These are phyloP conservation scores for Chrysosphaeria jannelii DNA, from an alignment of 2,329 filamentous ascomycete genomes.

Conservation along the genomic window DNA sequence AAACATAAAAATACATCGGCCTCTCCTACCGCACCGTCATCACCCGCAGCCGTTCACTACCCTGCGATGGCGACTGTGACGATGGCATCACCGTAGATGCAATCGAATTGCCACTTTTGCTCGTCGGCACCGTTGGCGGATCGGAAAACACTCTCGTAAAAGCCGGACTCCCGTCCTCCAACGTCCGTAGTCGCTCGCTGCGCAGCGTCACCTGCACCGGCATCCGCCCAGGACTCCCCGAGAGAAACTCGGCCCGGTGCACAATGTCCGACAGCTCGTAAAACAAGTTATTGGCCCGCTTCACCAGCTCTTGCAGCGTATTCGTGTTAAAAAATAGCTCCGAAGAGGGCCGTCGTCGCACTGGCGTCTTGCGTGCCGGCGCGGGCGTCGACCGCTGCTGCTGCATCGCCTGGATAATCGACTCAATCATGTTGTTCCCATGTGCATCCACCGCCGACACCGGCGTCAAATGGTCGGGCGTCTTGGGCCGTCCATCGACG, in stretches of 20 bases:
- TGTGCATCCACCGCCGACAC: slow-evolving; percentile 7
- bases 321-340: slow-evolving; percentile 39
- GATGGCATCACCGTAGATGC: too few species aligned
- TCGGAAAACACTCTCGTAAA: slow-evolving; percentile 37
- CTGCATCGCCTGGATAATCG: slow-evolving; percentile 33
- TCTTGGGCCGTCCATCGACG: slow-evolving; percentile 9
- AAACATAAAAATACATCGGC: too few species aligned
- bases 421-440: slow-evolving; percentile 20
- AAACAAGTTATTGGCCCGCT: slow-evolving; percentile 26
- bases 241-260: slow-evolving; percentile 25
- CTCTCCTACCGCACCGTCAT: slow-evolving; percentile 37
- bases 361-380: slow-evolving; percentile 8
- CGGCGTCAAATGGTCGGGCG: slow-evolving; percentile 9
- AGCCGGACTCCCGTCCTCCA: slow-evolving; percentile 28
- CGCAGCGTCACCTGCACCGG: slow-evolving; percentile 18
- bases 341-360: slow-evolving; percentile 12
- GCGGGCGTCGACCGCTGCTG: slow-evolving; percentile 17
- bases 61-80: slow-evolving; percentile 19
- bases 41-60: slow-evolving; percentile 25
- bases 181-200: slow-evolving; percentile 11
- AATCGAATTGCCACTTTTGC: too few species aligned
- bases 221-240: slow-evolving; percentile 25
- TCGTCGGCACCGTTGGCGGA: slow-evolving; percentile 15
- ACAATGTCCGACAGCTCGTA: slow-evolving; percentile 28
- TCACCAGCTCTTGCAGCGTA: slow-evolving; percentile 34